phyloP scores from a whole-genome alignment of 148 eudicot species.

The Talinum fruticosum region DNA sequence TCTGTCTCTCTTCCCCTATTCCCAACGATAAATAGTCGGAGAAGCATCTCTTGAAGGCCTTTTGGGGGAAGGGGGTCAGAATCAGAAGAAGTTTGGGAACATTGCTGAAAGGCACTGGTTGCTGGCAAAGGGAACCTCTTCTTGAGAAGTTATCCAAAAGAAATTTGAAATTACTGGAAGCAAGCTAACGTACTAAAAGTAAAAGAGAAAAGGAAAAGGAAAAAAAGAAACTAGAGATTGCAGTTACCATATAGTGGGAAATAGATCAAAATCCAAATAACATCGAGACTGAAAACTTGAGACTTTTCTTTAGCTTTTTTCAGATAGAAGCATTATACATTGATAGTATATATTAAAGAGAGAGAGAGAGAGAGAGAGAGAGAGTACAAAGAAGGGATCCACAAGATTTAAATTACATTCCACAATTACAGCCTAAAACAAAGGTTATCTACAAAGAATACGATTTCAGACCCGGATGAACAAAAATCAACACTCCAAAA shows the following conservation, averaged over 20 bases:
- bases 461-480: neutral
- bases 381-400: neutral
- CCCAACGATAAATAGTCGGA: neutral
- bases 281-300: neutral
- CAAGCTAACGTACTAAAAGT: neutral
- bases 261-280: neutral
- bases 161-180: neutral
- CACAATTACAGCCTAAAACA: neutral
- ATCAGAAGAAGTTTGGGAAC: neutral
- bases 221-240: neutral
- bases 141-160: neutral
- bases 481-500: neutral
- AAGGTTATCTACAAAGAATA: neutral
- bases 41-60: too few species aligned
- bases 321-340: neutral
- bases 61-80: neutral
- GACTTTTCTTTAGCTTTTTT: neutral
- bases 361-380: neutral
- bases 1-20: neutral
- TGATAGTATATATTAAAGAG: neutral
- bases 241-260: neutral
- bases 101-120: neutral
- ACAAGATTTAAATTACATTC: conserved; percentile 3
- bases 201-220: neutral
- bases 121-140: neutral